Percentiles rank a stretch among this genome's conserved stretches.
Conservation (phyloP, 83 land plant genomes). For the Larix sibirica region DNA sequence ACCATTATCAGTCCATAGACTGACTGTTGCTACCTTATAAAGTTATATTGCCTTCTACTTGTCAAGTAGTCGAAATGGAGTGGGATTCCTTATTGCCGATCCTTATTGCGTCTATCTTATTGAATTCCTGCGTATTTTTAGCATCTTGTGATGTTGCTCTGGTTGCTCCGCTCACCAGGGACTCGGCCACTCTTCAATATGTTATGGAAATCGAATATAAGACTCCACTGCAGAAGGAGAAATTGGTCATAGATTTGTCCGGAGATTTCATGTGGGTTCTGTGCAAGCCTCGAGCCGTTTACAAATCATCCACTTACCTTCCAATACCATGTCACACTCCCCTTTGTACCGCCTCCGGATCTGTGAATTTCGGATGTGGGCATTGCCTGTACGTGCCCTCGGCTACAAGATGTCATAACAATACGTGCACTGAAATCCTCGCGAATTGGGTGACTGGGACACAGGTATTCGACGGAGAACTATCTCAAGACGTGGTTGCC, state of each 20-base stretch:
- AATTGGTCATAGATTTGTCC: constrained; percentile 44
- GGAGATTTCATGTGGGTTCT: constrained; percentile 36
- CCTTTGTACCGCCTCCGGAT: constrained; percentile 3
- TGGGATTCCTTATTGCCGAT: too few species aligned
- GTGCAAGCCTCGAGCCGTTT: not conserved
- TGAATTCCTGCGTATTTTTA: too few species aligned
- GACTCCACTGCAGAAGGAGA: constrained; percentile 32
- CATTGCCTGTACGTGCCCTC: not conserved
- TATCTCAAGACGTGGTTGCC: not conserved
- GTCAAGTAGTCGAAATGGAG: too few species aligned
- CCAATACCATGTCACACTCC: not conserved
- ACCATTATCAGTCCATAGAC: too few species aligned
- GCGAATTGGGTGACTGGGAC: not conserved
- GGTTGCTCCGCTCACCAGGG: constrained; percentile 41
- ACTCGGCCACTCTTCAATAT: constrained; percentile 40
- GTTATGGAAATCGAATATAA: constrained; percentile 11
- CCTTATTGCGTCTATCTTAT: too few species aligned
- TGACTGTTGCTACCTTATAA: too few species aligned
- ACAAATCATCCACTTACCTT: constrained; percentile 30
- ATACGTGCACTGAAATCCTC: not conserved
- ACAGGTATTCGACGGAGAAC: not conserved
- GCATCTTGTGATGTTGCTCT: too few species aligned
- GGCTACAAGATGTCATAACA: not conserved
- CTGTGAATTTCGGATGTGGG: not conserved
- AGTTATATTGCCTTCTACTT: too few species aligned